Evolutionary conservation across 1,139 yeast species (phyloP).

Genomic region (Geotrichum histeridarum): DNA sequence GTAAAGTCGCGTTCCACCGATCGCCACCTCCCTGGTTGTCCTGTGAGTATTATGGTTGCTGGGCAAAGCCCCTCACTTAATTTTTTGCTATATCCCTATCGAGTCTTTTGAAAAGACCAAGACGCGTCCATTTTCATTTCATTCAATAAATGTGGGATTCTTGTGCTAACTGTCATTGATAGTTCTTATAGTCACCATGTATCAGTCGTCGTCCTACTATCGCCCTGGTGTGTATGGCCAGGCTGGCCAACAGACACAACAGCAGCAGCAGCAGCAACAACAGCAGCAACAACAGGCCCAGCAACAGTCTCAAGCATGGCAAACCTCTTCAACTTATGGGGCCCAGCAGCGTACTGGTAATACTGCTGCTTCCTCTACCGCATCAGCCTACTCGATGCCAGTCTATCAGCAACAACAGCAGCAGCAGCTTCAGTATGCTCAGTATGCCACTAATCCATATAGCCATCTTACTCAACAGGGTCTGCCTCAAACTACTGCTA

Average conservation of each 20-base stretch:
- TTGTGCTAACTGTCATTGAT: no score
- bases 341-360: constrained; percentile 1
- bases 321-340: neutral
- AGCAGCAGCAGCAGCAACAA: constrained; percentile 5
- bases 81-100: no score
- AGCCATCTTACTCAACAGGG: neutral
- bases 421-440: constrained; percentile 3
- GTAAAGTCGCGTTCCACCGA: no score
- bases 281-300: constrained; percentile 1
- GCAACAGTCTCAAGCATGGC: constrained; percentile 4
- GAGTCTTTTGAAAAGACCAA: no score
- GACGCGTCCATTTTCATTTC: no score
- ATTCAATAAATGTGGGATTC: no score
- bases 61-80: no score
- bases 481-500: neutral
- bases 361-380: neutral
- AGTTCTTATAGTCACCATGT: neutral
- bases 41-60: no score
- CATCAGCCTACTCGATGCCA: neutral
- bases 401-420: constrained; percentile 5
- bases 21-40: no score
- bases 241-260: constrained; percentile 4
- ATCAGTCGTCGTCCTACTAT: constrained; percentile 2
- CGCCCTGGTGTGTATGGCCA: neutral
- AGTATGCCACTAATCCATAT: neutral